Conservation (phyloP, 2,329 filamentous ascomycete genomes). For the Setomelanomma holmii region DNA sequence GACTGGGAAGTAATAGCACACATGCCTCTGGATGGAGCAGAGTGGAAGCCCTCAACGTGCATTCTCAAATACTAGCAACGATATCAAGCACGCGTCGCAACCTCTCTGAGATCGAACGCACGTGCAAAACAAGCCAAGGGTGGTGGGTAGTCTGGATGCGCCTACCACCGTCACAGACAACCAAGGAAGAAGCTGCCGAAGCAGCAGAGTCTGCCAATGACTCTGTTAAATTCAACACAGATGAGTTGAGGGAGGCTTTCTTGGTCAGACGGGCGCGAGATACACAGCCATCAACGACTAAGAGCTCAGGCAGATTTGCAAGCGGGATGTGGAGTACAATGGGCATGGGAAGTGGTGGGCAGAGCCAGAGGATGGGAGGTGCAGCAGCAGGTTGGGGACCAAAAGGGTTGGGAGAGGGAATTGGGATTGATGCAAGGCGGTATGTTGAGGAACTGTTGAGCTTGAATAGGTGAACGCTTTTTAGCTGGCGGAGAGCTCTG, state of each 20-base stretch:
- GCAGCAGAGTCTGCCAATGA: constrained; percentile 8
- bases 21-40: constrained; percentile 54
- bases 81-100: constrained; percentile 58
- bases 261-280: constrained; percentile 51
- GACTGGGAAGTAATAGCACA: constrained; percentile 24
- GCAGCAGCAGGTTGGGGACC: constrained; percentile 62
- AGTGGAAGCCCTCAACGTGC: constrained; percentile 67
- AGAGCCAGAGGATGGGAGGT: constrained; percentile 45
- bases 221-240: constrained; percentile 30
- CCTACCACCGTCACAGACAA: constrained; percentile 45
- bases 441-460: constrained; percentile 78
- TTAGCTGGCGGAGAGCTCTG: background rate
- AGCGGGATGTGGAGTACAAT: constrained; percentile 44
- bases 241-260: constrained; percentile 52
- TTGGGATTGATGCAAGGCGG: constrained; percentile 76
- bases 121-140: constrained; percentile 67
- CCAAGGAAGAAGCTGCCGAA: constrained; percentile 8
- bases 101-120: constrained; percentile 62
- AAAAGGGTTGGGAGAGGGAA: constrained; percentile 71
- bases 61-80: constrained; percentile 65
- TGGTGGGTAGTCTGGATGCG: constrained; percentile 74
- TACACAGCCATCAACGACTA: constrained; percentile 20
- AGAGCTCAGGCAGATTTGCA: constrained; percentile 33
- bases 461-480: constrained; percentile 56
- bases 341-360: constrained; percentile 20